Evolutionary conservation across 345 rosid genomes (phyloP), one percentile per base, ranked within the genome.

Genomic region (Mercurialis annua): DNA sequence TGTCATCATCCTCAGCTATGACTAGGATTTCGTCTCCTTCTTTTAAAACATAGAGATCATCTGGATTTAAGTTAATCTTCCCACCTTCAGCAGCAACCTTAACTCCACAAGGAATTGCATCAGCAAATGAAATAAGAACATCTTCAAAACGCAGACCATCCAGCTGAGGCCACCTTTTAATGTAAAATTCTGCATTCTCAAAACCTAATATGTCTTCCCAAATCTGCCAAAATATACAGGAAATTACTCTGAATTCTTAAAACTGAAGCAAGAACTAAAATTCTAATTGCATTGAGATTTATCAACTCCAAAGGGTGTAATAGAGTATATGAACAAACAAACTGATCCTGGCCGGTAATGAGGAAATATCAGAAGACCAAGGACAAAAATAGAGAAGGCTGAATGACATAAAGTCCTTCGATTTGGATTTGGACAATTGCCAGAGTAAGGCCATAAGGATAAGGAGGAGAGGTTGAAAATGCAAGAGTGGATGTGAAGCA

Each of bases 161-260:
- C 79, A 92, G 81, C 60, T 85, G 86, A 72, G 94, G 87, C 96
- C 98, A 92, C 75, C 84, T 82, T 78, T 92, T 86, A 65, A 92
- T 87, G 87, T 92, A 92, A 71, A 87, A 89, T 59, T 89, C 98
- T 0, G 86, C 89, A 43, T 92, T 89, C 77, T 89, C 96, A 81
- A 92, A 92, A 38, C 98, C 98, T 81, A 92, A 81, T 43, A 92
- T 82, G 73, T 92, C 96, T 75, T 92, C 98, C 96, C 98, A 92
- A 80, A 89, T 92, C 98, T 89, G 24, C 4, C 48, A 46, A 59
- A 62, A 59, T 11, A 27, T 72, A 58, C 38, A n/a, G 23, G 6
- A 50, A 24, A 26, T 20, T n/a, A 36, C 18, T 40, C 53, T 20
- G 3, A 59, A 60, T 30, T 27, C 26, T 34, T 29, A 21, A 29